Percentiles rank a stretch among this genome's conserved stretches.
Conservation (phyloP, 139 green algal species). For the Yamagishiella unicocca region DNA sequence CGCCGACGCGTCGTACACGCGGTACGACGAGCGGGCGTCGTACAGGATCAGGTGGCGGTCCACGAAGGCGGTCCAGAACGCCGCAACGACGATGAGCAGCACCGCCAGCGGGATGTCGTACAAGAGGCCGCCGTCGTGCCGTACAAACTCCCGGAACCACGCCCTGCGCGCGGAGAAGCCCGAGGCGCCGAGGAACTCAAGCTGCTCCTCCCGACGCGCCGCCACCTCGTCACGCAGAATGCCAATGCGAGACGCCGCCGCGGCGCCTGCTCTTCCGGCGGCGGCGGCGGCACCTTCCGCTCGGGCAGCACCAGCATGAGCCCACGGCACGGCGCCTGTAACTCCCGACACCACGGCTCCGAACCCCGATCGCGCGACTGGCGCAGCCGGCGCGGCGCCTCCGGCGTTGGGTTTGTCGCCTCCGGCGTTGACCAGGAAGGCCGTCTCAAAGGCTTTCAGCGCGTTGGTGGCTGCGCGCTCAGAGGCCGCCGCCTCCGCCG, state of each 20-base stretch:
- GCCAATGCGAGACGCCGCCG: not conserved
- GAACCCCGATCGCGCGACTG: not conserved
- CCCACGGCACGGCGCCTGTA: not conserved
- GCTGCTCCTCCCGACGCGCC: not conserved
- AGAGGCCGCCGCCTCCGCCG: not conserved
- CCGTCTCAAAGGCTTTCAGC: conserved; percentile 1
- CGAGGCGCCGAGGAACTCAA: not conserved
- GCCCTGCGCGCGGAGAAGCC: conserved; percentile 15
- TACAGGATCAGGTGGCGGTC: conserved; percentile 18
- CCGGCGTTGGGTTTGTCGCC: not conserved
- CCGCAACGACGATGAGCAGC: conserved; percentile 21
- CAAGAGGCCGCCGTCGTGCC: conserved; percentile 31
- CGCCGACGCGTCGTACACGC: conserved; percentile 54
- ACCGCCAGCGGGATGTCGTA: conserved; percentile 20
- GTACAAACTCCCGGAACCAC: conserved; percentile 20
- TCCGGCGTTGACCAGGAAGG: not conserved
- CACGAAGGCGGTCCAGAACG: conserved; percentile 47
- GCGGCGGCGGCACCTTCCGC: not conserved
- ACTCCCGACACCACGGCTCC: not conserved
- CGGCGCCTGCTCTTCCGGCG: not conserved
- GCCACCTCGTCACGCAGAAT: not conserved
- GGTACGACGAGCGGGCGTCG: conserved; percentile 36
- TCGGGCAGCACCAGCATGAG: not conserved
- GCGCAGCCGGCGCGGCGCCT: not conserved
- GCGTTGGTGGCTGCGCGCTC: not conserved